Base-by-base conservation (phyloP, 2,329 filamentous ascomycete species). In the Trematosphaeria pertusa region DNA sequence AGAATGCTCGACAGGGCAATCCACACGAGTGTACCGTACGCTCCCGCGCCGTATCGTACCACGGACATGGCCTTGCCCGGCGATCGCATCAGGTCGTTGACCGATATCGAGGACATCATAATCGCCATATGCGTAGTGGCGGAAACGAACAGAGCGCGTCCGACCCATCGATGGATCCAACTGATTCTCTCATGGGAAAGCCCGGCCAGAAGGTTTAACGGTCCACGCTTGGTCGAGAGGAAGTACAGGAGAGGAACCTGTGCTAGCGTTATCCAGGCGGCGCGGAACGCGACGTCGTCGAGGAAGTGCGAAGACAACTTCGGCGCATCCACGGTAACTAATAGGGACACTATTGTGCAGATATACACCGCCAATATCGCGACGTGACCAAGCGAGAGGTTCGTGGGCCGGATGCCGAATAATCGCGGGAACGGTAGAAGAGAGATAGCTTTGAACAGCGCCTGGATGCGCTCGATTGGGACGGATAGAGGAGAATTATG, bases 241-340 rank as follows among this genome's bases (percentile, higher is more conserved):
- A 68, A 46, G 32, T 60, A 64, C 20, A 63, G 52, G 1, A 68
- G 39, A 0, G 65, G 63, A 3, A 68, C 46, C 33, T 68, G 65
- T 2, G 58, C 55, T 2, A 68, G 24, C 2, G 63, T 61, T 15
- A 65, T 42, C 65, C 65, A 68, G 9, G 62, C 65, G 4, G 62
- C 63, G 17, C 65, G 59, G 28, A 66, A 67, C 6, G 61, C 62
- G 12, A 68, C 52, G 43, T 68, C 60, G 36, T 66, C 64, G 18
- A 54, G n/a, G 34, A 62, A 67, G 21, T 65, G 59, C 11, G 35
- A 20, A 1, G 60, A 62, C 1, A 58, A 48, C 2, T 37, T 28
- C 3, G 64, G 62, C 3, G 61, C 59, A 41, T 62, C 52, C 2
- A 67, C 60, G 11, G 49, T 49, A 2, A 59, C 34, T 3, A 65